Evolutionary conservation across 148 eudicot genomes (phyloP), one percentile per base, ranked within the genome.

Genomic region (Chenopodium formosanum): DNA sequence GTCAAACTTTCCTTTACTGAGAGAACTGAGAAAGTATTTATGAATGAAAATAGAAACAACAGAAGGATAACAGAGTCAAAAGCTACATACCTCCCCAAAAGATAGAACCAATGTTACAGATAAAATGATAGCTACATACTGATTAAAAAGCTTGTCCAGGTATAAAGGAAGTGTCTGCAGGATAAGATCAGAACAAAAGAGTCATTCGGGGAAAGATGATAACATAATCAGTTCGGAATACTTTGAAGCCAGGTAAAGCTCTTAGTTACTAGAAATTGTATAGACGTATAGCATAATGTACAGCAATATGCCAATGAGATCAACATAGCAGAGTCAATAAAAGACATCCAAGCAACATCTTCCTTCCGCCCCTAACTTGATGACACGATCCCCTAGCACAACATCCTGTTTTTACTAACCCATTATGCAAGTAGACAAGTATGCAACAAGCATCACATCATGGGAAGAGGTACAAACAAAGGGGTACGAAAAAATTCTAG

Each of bases 51-150:
- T 19, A 46, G 64, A 74, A 64, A 70, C 1, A 65, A n/a, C 48
- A 72, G 25, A 58, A 68, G 29, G 22, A 65, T 32, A 68, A 80
- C 29, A 25, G 50, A 79, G 46, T 25, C 66, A 50, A 37, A 47
- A 22, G 66, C 65, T 62, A 75, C 37, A 19, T 82, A 95, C 98
- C 97, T 95, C 99, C 23, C 99, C 99, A 82, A 95, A 95, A 77
- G 90, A 86, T 79, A 95, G 89, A 81, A 95, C 99, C 87, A 95
- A 93, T 70, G 99, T 95, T 84, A 95, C 99, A 62, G 99, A 95
- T 48, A 95, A 91, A 68, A 95, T 66, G 79, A 95, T 93, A 65
- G 99, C 97, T 75, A 95, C 80, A 87, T 82, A 92, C 88, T 95
- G 97, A 78, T 95, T 95, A 88, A 95, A 93, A 79, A 95, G 87